These are phyloP conservation scores for Rhizopus microsporus DNA, from an alignment of 371 early-diverging fungal species.

Conservation along the genomic window DNA sequence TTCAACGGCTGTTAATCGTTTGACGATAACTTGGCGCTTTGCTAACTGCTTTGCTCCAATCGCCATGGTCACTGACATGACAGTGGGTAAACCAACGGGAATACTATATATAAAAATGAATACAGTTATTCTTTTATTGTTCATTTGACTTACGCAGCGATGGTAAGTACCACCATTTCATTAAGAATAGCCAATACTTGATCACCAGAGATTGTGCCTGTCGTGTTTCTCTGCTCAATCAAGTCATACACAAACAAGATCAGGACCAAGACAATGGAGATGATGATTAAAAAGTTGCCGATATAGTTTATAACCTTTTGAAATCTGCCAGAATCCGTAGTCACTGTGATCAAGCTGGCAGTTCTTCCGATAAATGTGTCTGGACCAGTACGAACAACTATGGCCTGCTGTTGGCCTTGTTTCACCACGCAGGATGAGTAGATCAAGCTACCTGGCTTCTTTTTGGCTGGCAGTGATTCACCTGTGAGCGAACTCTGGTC, in stretches of 20 bases:
- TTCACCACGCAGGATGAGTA: constrained; percentile 86
- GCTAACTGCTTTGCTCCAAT: constrained; percentile 91
- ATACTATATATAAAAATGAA: constrained; percentile 44
- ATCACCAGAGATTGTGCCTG: constrained; percentile 35
- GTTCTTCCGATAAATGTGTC: constrained; percentile 92
- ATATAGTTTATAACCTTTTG: constrained; percentile 84
- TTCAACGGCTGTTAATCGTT: constrained; percentile 92
- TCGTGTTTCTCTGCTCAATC: constrained; percentile 38
- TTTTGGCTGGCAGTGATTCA: constrained; percentile 85
- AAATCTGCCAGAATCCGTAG: constrained; percentile 83
- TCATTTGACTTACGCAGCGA: constrained; percentile 25
- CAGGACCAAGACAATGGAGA: constrained; percentile 73
- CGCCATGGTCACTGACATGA: constrained; percentile 95
- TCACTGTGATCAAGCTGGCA: constrained; percentile 85
- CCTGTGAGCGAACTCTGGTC: constrained; percentile 96
- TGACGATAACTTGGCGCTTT: constrained; percentile 90
- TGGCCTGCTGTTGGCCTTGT: constrained; percentile 83
- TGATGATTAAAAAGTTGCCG: constrained; percentile 78
- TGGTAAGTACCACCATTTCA: constrained; percentile 58
- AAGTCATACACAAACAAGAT: constrained; percentile 78
- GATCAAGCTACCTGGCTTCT: constrained; percentile 76
- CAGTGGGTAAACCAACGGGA: constrained; percentile 94
- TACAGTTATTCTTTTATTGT: background rate
- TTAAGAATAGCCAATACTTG: constrained; percentile 69
- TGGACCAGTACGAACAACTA: constrained; percentile 86